A percentile compares a stretch with the other conserved stretches of the same genome.
Evolutionary conservation across 768 basidiomycete species (phyloP).

Genomic region (Rhizopogon sp.): DNA sequence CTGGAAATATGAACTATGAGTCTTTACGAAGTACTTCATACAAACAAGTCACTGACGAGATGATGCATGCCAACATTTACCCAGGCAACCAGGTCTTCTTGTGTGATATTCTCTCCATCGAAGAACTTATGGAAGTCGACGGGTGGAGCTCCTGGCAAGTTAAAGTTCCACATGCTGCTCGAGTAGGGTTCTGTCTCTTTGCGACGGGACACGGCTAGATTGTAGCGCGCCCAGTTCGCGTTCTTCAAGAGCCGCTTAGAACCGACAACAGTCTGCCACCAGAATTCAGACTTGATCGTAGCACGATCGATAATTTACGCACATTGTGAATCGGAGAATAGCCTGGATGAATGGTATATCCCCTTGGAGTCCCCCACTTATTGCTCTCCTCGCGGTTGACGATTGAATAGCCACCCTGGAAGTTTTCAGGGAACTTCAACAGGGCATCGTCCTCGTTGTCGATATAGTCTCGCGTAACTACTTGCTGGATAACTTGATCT

Average conservation of each 20-base stretch:
- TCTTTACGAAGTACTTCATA: background rate
- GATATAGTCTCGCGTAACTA: conserved; percentile 42
- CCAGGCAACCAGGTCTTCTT: conserved; percentile 65
- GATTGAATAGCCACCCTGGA: conserved; percentile 53
- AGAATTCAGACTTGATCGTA: background rate
- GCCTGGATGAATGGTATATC: conserved; percentile 60
- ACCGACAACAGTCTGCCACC: conserved; percentile 45
- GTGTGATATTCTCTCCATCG: conserved; percentile 56
- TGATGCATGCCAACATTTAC: conserved; percentile 67
- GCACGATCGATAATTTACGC: conserved; percentile 1
- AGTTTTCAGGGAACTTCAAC: conserved; percentile 48
- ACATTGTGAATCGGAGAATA: conserved; percentile 49
- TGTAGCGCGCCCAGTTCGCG: conserved; percentile 63
- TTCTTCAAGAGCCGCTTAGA: conserved; percentile 57
- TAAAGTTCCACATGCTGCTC: conserved; percentile 58
- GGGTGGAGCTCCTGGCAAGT: conserved; percentile 50
- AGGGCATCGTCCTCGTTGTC: conserved; percentile 46
- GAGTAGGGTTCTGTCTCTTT: conserved; percentile 60
- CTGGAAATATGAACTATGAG: conserved; percentile 16
- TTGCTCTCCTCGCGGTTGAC: conserved; percentile 51
- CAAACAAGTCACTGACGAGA: conserved; percentile 29
- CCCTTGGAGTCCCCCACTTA: conserved; percentile 51
- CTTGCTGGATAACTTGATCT: conserved; percentile 47
- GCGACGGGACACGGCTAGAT: conserved; percentile 49
- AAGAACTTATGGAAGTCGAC: conserved; percentile 62